A percentile compares a stretch with the other conserved stretches of the same genome.
phyloP scores from a whole-genome alignment of 495 filamentous ascomycete species.

The Hypoxylon crocopeplum region DNA sequence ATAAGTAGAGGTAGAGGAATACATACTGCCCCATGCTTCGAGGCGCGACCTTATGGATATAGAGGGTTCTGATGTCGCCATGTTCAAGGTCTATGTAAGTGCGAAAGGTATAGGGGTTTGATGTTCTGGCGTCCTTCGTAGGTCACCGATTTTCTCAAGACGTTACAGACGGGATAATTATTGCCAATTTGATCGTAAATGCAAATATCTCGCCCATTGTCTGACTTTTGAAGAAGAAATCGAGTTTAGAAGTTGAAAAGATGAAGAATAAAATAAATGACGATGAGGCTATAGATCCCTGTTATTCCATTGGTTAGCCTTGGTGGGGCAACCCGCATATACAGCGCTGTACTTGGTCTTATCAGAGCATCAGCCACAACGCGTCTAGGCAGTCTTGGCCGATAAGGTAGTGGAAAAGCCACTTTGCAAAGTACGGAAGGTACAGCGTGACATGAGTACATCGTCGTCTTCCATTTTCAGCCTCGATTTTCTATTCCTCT shows the following conservation, averaged over 20 bases:
- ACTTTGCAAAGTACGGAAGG: slow-evolving; percentile 17
- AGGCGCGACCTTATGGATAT: slow-evolving; percentile 59
- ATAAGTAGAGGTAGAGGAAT: slow-evolving; percentile 2
- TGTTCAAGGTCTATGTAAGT: slow-evolving; percentile 20
- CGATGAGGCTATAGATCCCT: no score
- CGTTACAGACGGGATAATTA: no score
- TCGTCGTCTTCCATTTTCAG: slow-evolving; percentile 9
- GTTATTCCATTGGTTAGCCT: neutral
- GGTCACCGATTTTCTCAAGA: no score
- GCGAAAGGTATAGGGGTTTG: no score
- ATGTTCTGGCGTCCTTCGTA: no score
- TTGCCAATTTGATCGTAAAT: no score
- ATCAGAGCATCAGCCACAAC: no score
- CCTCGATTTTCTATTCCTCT: slow-evolving; percentile 12
- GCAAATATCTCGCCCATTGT: no score
- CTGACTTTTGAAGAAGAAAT: no score
- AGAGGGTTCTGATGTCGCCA: slow-evolving; percentile 53
- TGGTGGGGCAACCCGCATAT: neutral
- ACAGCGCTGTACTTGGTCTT: neutral
- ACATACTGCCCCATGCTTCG: slow-evolving; percentile 77
- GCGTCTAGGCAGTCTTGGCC: neutral
- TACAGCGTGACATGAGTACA: neutral
- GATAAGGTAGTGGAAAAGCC: slow-evolving; percentile 8
- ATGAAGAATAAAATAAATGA: no score
- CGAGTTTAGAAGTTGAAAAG: no score